Evolutionary conservation across 2,329 filamentous ascomycete genomes (phyloP).

Genomic region (Coniochaeta ligniaria): DNA sequence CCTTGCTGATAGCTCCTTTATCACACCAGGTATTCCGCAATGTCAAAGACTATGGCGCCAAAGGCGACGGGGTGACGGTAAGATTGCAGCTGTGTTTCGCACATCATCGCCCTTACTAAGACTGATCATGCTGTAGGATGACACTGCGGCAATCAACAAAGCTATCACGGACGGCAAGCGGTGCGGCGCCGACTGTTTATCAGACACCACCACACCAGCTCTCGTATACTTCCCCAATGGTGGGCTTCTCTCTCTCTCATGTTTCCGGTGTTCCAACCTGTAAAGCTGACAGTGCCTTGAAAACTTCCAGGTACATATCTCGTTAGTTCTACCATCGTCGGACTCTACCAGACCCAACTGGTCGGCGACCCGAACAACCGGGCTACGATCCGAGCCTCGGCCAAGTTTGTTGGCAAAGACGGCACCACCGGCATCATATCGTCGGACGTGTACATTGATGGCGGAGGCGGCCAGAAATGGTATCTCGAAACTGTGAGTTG

Average conservation of each 20-base stretch:
- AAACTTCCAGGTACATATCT: slow-evolving; percentile 36
- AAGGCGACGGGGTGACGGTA: no score
- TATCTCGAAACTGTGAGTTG: slow-evolving; percentile 50
- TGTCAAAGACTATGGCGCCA: no score
- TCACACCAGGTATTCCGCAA: no score
- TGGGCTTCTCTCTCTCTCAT: no score
- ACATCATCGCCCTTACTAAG: no score
- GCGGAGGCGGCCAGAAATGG: not conserved
- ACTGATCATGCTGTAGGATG: slow-evolving; percentile 9
- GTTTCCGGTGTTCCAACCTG: no score
- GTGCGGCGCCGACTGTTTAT: slow-evolving; percentile 57
- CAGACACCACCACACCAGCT: slow-evolving; percentile 36
- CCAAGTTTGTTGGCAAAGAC: slow-evolving; percentile 18
- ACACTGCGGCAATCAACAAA: slow-evolving; percentile 23
- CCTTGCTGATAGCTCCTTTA: no score
- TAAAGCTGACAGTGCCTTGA: slow-evolving; percentile 30
- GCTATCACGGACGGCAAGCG: slow-evolving; percentile 32
- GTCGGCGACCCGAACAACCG: slow-evolving; percentile 49
- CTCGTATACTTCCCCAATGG: slow-evolving; percentile 58
- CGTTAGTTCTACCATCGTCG: slow-evolving; percentile 54
- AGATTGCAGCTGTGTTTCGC: no score
- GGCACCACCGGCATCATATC: not conserved
- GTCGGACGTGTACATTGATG: not conserved
- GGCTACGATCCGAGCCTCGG: slow-evolving; percentile 13
- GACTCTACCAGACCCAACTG: slow-evolving; percentile 66